Evolutionary conservation across 1,284 basidiomycete species (phyloP).

Genomic region (Pseudozyma pruni): DNA sequence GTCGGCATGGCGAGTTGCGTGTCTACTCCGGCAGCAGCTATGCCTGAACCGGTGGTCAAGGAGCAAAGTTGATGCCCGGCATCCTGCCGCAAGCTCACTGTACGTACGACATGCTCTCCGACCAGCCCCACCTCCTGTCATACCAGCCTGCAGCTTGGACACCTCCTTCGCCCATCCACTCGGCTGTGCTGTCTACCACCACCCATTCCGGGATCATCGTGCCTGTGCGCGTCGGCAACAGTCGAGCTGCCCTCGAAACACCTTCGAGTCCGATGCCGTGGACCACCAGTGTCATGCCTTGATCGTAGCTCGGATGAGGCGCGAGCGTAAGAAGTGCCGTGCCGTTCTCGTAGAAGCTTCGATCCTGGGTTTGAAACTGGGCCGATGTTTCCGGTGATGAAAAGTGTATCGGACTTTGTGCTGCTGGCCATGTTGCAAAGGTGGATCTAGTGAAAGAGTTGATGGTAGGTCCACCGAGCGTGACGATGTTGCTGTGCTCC

Average conservation of each 20-base stretch:
- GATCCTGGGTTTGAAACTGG: slow-evolving; percentile 38
- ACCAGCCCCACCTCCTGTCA: slow-evolving; percentile 41
- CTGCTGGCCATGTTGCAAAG: slow-evolving; percentile 14
- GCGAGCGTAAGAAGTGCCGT: slow-evolving; percentile 29
- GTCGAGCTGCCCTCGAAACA: slow-evolving; percentile 31
- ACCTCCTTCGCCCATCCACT: slow-evolving; percentile 43
- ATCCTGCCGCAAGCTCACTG: neutral
- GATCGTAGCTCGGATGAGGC: slow-evolving; percentile 7
- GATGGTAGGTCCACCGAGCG: slow-evolving; percentile 36
- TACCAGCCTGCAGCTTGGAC: slow-evolving; percentile 51
- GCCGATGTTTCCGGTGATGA: slow-evolving; percentile 7
- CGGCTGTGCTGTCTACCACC: slow-evolving; percentile 24
- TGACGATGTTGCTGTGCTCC: slow-evolving; percentile 29
- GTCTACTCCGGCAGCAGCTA: no score
- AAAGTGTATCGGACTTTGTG: slow-evolving; percentile 23
- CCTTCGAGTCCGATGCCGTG: slow-evolving; percentile 32
- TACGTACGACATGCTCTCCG: slow-evolving; percentile 41
- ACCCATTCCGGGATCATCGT: slow-evolving; percentile 51
- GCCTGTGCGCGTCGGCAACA: slow-evolving; percentile 49
- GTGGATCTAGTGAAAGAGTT: slow-evolving; percentile 24
- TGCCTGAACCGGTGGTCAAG: no score
- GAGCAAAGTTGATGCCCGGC: no score
- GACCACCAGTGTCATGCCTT: slow-evolving; percentile 26
- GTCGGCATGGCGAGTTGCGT: no score
- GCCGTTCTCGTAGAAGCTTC: slow-evolving; percentile 29